Evolutionary conservation across 164 flowering plant genomes (phyloP).

Genomic region (Litsea cubeba): DNA sequence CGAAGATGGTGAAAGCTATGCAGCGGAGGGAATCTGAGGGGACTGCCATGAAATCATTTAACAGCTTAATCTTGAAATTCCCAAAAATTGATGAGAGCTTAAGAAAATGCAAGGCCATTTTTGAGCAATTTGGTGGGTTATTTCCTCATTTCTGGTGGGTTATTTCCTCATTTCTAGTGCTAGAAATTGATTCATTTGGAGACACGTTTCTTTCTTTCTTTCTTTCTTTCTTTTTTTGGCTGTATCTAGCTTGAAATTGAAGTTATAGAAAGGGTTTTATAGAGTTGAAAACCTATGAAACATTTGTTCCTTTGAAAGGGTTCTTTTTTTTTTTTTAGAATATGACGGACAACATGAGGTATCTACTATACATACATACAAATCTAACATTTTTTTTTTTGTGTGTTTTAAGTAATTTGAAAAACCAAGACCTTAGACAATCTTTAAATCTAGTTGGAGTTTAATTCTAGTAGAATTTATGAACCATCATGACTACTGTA

Average conservation of each 20-base stretch:
- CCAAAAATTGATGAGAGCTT: slow-evolving; percentile 86
- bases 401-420: no score
- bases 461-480: no score
- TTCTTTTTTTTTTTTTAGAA: background rate
- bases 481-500: no score
- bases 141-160: slow-evolving; percentile 10
- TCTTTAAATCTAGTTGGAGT: no score
- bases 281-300: background rate
- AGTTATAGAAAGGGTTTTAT: background rate
- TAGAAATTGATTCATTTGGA: background rate
- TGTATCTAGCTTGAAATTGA: background rate
- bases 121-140: slow-evolving; percentile 70
- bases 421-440: no score
- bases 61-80: slow-evolving; percentile 76
- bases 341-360: background rate
- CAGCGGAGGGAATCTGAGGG: slow-evolving; percentile 57
- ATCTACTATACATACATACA: no score
- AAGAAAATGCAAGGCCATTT: slow-evolving; percentile 66
- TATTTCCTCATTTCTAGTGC: background rate
- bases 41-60: slow-evolving; percentile 66
- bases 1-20: slow-evolving; percentile 80
- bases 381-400: no score
- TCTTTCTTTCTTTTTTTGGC: background rate
- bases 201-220: background rate
- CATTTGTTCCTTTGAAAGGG: background rate